Percentiles rank a stretch among this genome's conserved stretches.
Evolutionary conservation across 805 yeast species (phyloP).

Genomic region (Naumovozyma castellii): DNA sequence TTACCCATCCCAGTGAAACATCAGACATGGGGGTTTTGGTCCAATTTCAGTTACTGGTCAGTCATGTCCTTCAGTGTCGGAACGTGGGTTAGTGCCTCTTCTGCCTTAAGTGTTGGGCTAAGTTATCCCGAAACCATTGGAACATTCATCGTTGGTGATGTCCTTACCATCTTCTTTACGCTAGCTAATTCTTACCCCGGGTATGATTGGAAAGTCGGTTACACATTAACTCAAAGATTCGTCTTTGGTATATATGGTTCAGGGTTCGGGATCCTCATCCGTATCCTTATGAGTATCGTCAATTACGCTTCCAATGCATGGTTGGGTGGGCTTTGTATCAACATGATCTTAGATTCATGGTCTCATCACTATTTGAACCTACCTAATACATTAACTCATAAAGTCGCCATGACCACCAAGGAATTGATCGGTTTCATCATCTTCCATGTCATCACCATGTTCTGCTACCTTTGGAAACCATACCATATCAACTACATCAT

Average conservation of each 20-base stretch:
- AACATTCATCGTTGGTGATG: conserved; percentile 37
- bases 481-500: conserved; percentile 33
- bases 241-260: conserved; percentile 39
- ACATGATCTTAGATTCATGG: conserved; percentile 33
- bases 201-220: conserved; percentile 39
- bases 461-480: conserved; percentile 35
- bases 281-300: conserved; percentile 38
- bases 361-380: conserved; percentile 30
- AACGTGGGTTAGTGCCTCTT: conserved; percentile 37
- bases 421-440: conserved; percentile 31
- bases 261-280: conserved; percentile 32
- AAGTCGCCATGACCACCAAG: conserved; percentile 30
- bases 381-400: conserved; percentile 25
- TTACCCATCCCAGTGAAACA: conserved; percentile 17
- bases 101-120: conserved; percentile 37
- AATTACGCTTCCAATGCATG: conserved; percentile 39
- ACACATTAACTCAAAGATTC: conserved; percentile 36
- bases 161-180: conserved; percentile 35
- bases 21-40: conserved; percentile 34
- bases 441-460: conserved; percentile 36
- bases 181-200: conserved; percentile 41
- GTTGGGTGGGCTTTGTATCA: conserved; percentile 36
- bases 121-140: conserved; percentile 37
- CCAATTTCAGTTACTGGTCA: conserved; percentile 35
- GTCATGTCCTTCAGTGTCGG: conserved; percentile 35